phyloP scores from a whole-genome alignment of 2,329 filamentous ascomycete genomes.

The Colletotrichum costaricense region DNA sequence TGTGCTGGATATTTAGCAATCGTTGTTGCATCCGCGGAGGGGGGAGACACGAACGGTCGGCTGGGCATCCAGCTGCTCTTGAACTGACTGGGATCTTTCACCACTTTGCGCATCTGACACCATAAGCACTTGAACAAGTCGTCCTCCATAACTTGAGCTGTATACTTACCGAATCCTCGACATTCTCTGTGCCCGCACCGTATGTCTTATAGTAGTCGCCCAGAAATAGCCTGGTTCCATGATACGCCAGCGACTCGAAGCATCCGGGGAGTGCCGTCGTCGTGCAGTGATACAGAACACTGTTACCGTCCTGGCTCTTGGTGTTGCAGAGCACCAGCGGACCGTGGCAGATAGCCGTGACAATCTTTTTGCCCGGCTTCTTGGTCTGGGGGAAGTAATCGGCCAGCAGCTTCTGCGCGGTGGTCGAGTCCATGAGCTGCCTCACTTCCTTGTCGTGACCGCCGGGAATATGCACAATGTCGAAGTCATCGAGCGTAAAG shows the following conservation, averaged over 20 bases:
- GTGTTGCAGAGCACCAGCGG: conserved; percentile 61
- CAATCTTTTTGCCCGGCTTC: conserved; percentile 54
- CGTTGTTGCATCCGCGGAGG: not conserved
- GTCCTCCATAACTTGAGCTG: not conserved
- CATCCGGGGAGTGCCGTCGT: conserved; percentile 61
- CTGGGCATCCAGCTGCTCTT: conserved; percentile 50
- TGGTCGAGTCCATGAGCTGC: conserved; percentile 61
- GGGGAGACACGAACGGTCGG: conserved; percentile 11
- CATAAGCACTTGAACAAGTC: not conserved
- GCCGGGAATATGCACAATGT: conserved; percentile 62
- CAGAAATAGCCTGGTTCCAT: conserved; percentile 58
- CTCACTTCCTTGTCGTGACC: conserved; percentile 64
- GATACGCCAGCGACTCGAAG: conserved; percentile 62
- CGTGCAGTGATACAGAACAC: conserved; percentile 56
- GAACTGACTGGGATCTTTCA: conserved; percentile 57
- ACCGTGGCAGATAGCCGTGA: conserved; percentile 64
- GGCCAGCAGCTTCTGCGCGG: conserved; percentile 55
- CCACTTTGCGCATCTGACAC: conserved; percentile 53
- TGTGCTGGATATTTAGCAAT: conserved; percentile 37
- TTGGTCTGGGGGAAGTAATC: conserved; percentile 60
- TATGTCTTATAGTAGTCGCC: conserved; percentile 70
- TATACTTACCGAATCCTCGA: conserved; percentile 57
- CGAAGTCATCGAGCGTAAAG: conserved; percentile 58
- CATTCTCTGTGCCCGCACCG: conserved; percentile 60
- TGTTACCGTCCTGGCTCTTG: conserved; percentile 53